Evolutionary conservation across 148 eudicot species (phyloP).

Genomic region (Chenopodium suecicum): DNA sequence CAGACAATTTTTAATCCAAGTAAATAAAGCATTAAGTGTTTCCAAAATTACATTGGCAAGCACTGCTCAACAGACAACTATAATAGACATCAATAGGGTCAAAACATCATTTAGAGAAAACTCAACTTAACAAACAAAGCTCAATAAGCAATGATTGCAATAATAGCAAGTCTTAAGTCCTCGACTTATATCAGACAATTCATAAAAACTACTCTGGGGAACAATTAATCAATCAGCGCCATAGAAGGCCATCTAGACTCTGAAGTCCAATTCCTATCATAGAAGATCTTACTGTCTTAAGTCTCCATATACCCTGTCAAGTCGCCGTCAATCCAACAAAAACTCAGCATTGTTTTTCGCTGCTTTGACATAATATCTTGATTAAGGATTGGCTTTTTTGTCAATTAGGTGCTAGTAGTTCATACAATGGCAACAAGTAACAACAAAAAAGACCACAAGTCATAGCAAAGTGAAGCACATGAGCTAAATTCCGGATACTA

Average conservation of each 20-base stretch:
- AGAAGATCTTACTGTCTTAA: neutral
- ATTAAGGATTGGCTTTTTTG: neutral
- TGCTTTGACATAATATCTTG: neutral
- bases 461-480: neutral
- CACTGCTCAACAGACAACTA: neutral
- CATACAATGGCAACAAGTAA: neutral
- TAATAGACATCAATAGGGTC: neutral
- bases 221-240: neutral
- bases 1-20: neutral
- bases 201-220: neutral
- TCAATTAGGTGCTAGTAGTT: neutral
- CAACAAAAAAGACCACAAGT: constrained; percentile 4
- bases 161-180: neutral
- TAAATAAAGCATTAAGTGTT: neutral
- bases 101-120: neutral
- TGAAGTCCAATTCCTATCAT: neutral
- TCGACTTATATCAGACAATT: neutral
- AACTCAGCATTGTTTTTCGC: neutral
- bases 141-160: neutral
- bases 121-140: neutral
- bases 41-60: neutral
- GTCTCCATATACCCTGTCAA: neutral
- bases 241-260: too few species aligned
- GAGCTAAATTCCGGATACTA: neutral
- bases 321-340: neutral